A percentile compares a stretch with the other conserved stretches of the same genome.
These are phyloP conservation scores for Wickerhamiella spandovensis DNA, from an alignment of 805 yeast genomes.

Conservation along the genomic window DNA sequence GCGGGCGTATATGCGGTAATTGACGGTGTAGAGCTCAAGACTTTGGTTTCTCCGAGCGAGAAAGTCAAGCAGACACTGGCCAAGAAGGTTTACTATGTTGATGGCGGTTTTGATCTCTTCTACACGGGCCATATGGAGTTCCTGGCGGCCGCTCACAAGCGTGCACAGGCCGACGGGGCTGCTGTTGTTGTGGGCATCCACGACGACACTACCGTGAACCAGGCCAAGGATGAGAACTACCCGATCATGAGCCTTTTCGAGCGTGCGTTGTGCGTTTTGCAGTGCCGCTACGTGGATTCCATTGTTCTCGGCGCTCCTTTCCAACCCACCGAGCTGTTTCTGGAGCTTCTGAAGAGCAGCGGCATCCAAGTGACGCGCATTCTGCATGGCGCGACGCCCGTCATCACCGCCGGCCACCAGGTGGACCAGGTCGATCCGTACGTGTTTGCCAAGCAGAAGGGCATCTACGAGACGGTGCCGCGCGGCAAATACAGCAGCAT, in stretches of 20 bases:
- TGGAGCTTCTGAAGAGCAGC: constrained; percentile 25
- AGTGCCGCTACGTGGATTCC: constrained; percentile 74
- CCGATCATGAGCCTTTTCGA: constrained; percentile 85
- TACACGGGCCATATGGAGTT: constrained; percentile 86
- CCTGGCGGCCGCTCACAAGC: constrained; percentile 35
- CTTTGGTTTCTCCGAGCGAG: constrained; percentile 9
- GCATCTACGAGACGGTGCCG: constrained; percentile 32
- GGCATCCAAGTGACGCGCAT: constrained; percentile 30
- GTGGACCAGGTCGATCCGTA: constrained; percentile 26
- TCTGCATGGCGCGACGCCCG: constrained; percentile 46
- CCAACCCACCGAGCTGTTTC: constrained; percentile 31
- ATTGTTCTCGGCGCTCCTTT: constrained; percentile 57
- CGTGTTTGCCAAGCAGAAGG: constrained; percentile 23
- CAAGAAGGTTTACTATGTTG: constrained; percentile 37
- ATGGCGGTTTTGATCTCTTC: constrained; percentile 84
- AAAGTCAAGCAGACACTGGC: constrained; percentile 7
- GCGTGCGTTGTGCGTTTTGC: constrained; percentile 74
- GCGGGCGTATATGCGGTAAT: constrained; percentile 13
- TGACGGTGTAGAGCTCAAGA: constrained; percentile 1
- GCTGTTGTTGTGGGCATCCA: constrained; percentile 55
- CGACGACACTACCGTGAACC: constrained; percentile 43
- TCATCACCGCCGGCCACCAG: constrained; percentile 24
- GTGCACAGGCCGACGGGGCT: constrained; percentile 28
- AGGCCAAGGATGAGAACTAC: constrained; percentile 45
- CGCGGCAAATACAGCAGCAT: constrained; percentile 50